Evolutionary conservation across 768 basidiomycete species (phyloP), one percentile per base, ranked within the genome.

Genomic region (Suillus alpinus): DNA sequence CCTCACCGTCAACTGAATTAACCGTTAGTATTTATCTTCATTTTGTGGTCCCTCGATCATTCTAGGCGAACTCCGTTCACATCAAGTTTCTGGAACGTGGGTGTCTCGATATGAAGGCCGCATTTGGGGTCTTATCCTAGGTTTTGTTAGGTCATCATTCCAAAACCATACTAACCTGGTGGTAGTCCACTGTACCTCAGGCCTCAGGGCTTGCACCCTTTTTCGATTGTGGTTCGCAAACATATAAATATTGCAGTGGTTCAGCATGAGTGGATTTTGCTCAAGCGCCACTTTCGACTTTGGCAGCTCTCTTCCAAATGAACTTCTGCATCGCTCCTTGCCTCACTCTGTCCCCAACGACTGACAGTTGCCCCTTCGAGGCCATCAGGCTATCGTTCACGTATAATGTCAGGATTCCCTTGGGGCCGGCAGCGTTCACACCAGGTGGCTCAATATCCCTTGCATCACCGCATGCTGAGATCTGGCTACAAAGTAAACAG

Each of bases 401-500:
- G 23, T 62, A 61, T 31, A 69, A 70, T 59, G 63, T 68, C 59
- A 71, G 68, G 37, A 49, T 76, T 20, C 67, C 66, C n/a, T 67
- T 82, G 23, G 78, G 73, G 23, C 59, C 69, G 6, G 71, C 75
- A 55, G 68, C 77, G 4, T 56, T 67, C 14, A 61, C 68, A 9
- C 69, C 81, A 1, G 59, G 51, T 29, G 72, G 68, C 10, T 40
- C 78, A 29, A 68, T 83, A 47, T 72, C 81, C 39, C 66, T 84
- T 34, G 78, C 78, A 63, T 58, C 71, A 10, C 67, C 71, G 1
- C 83, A 84, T 56, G 81, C 80, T 6, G 77, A 82, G 63, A 68
- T 83, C 37, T 83, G 83, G 81, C 68, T 71, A 55, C 74, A 78
- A 34, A 75, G 73, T 23, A 73, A 75, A 59, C 75, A 79, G 70